A percentile compares a stretch with the other conserved stretches of the same genome.
phyloP scores from a whole-genome alignment of 2,329 filamentous ascomycete genomes.

The Ceratocystis cacaofunesta region DNA sequence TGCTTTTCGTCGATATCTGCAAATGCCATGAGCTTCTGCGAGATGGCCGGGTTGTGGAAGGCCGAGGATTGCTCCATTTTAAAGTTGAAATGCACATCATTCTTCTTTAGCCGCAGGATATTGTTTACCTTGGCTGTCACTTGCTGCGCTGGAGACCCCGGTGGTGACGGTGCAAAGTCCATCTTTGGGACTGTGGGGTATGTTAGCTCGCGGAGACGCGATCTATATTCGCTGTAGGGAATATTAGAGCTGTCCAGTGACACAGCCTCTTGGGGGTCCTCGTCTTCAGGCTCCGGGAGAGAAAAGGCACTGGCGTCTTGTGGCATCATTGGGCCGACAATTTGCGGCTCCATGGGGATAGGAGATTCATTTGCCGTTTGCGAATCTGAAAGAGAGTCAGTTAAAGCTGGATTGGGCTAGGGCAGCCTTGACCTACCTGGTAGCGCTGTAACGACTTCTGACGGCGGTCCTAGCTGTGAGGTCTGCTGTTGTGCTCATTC shows the following conservation, averaged over 20 bases:
- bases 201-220: conserved; percentile 55
- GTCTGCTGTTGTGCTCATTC: neutral
- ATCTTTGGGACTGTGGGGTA: conserved; percentile 58
- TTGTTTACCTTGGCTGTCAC: conserved; percentile 54
- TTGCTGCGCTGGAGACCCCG: conserved; percentile 38
- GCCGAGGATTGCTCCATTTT: conserved; percentile 52
- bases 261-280: conserved; percentile 3
- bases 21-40: conserved; percentile 59
- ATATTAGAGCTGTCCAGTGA: conserved; percentile 29
- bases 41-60: conserved; percentile 56
- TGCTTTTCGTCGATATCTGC: conserved; percentile 29
- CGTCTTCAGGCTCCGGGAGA: conserved; percentile 18
- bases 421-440: neutral
- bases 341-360: neutral
- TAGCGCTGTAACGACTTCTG: neutral
- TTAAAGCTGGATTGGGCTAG: neutral
- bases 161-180: conserved; percentile 59
- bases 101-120: conserved; percentile 63
- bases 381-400: neutral
- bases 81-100: conserved; percentile 64
- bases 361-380: neutral
- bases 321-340: conserved; percentile 16
- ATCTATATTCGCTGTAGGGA: conserved; percentile 51
- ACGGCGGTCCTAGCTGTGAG: neutral
- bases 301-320: conserved; percentile 7